Conservation (phyloP, 495 filamentous ascomycete species). For the Evansstolkia leycettana region DNA sequence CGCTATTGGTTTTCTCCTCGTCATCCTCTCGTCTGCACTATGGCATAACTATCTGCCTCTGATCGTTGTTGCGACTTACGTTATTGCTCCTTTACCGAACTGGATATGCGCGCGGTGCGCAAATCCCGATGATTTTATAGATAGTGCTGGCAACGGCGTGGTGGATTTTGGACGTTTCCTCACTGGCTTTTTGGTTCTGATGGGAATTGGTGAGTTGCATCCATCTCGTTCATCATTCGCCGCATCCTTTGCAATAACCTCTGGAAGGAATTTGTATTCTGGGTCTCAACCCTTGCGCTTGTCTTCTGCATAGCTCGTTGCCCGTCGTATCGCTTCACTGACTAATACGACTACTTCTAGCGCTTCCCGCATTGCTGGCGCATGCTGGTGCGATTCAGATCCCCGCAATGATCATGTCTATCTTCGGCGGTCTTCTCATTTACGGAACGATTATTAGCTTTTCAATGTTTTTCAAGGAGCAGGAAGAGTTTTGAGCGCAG, state of each 20-base stretch:
- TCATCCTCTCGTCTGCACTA: conserved; percentile 93
- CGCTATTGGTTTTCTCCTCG: conserved; percentile 96
- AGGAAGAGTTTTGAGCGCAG: conserved; percentile 63
- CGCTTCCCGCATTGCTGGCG: conserved; percentile 80
- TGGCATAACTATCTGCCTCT: conserved; percentile 88
- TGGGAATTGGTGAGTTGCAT: conserved; percentile 77
- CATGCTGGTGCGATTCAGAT: conserved; percentile 68
- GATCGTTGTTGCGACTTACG: conserved; percentile 89
- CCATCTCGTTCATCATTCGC: no score
- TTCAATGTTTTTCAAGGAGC: conserved; percentile 94
- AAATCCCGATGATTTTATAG: conserved; percentile 95
- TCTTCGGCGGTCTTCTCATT: conserved; percentile 83
- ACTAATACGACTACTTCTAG: conserved; percentile 28
- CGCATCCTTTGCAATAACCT: no score
- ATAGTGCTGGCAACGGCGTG: conserved; percentile 64
- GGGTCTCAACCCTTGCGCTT: no score
- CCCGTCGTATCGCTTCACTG: conserved; percentile 18
- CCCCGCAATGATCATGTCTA: conserved; percentile 91
- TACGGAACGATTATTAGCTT: conserved; percentile 98
- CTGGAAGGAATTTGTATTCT: no score
- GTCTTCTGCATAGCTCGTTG: no score
- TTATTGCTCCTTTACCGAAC: conserved; percentile 88
- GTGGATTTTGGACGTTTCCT: conserved; percentile 89
- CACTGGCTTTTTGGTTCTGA: conserved; percentile 93
- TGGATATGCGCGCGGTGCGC: conserved; percentile 81